Evolutionary conservation across 1,284 basidiomycete species (phyloP), one percentile per base, ranked within the genome.

Genomic region (Apiotrichum gamsii): DNA sequence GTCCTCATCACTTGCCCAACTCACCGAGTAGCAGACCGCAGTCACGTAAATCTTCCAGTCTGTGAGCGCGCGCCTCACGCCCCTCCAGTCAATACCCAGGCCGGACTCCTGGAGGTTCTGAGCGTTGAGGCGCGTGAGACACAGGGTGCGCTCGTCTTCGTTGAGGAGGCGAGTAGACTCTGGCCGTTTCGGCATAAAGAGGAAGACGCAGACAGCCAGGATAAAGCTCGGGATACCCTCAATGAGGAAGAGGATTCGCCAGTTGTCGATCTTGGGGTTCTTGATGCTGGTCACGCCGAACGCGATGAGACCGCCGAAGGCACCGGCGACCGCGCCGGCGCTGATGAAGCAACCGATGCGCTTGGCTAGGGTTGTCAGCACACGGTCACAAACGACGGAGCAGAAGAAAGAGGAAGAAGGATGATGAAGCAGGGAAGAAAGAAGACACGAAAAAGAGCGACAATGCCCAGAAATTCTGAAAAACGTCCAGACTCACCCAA

Each of bases 161-260:
- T 75, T 83, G 35, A 91, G 71, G 62, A 82, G 85, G 0, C 67
- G 69, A 0, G 85, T 83, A 11, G 80, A 82, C 63, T 90, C 86
- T 0, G 89, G 89, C 28, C 87, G 76, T 42, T 82, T 77, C 0
- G 89, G 89, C 8, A 93, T 75, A 53, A 84, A 73, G 49, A 82
- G 76, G 48, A 83, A 70, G 2, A 83, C 79, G 24, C 82, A 40
- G 18, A 86, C 43, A 2, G 85, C 87, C 28, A 90, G 75, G 0
- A 87, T 16, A 5, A 91, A 61, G 0, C 57, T 54, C 5, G 61
- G 62, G 59, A 43, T 58, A 76, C 85, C 77, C 83, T 77, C 89
- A 47, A 91, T 43, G 20, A 68, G 54, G 62, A 67, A 67, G 10
- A 66, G 56, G 49, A 69, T 64, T 4, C 65, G 52, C 66, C 65